Conservation (phyloP, 2,329 filamentous ascomycete species). For the Nectriaceae sp. region DNA sequence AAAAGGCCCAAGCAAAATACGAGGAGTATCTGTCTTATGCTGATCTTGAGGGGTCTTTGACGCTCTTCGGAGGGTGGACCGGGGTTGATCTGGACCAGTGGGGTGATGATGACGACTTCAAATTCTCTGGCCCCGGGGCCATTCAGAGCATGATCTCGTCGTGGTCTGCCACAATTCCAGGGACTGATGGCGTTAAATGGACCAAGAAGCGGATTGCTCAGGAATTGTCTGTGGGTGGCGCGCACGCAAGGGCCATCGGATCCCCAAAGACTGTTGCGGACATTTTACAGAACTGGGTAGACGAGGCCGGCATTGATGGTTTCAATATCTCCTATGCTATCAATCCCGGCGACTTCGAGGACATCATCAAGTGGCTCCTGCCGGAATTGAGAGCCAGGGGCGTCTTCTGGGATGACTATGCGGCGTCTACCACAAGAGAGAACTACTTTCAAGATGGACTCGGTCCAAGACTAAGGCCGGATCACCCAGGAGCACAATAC, state of each 20-base stretch:
- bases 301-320: slow-evolving; percentile 13
- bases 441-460: slow-evolving; percentile 3
- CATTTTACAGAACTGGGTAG: slow-evolving; percentile 15
- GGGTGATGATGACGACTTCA: slow-evolving; percentile 46
- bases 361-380: slow-evolving; percentile 13
- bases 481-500: slow-evolving; percentile 8
- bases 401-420: slow-evolving; percentile 6
- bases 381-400: slow-evolving; percentile 10
- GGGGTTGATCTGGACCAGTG: slow-evolving; percentile 45
- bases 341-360: slow-evolving; percentile 13
- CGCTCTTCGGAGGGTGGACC: slow-evolving; percentile 49
- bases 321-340: slow-evolving; percentile 20
- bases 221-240: slow-evolving; percentile 51
- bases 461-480: slow-evolving; percentile 1
- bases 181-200: slow-evolving; percentile 41
- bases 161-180: slow-evolving; percentile 15
- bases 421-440: slow-evolving; percentile 7
- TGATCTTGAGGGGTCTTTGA: slow-evolving; percentile 44
- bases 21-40: slow-evolving; percentile 43
- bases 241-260: slow-evolving; percentile 13
- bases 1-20: slow-evolving; percentile 43
- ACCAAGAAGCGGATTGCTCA: slow-evolving; percentile 58
- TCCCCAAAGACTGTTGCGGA: slow-evolving; percentile 18
- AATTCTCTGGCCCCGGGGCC: slow-evolving; percentile 41
- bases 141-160: slow-evolving; percentile 32